Conservation (phyloP, 352 stramenopile species). For the Globisporangium recalcitrans region DNA sequence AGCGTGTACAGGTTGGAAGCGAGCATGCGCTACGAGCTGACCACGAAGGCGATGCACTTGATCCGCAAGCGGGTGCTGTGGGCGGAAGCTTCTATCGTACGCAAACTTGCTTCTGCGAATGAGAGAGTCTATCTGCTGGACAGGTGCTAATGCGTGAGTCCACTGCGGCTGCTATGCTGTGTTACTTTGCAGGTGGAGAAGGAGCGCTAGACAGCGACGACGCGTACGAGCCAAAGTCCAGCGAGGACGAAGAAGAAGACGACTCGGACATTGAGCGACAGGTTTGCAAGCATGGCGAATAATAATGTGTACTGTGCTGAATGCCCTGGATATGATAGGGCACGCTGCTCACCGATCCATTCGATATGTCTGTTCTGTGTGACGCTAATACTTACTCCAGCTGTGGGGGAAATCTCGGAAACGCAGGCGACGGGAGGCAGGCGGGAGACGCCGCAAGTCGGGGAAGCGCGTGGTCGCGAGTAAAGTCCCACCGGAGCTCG, state of each 20-base stretch:
- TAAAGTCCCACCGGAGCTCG: constrained; percentile 75
- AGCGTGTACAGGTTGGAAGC: background rate
- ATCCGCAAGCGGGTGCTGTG: background rate
- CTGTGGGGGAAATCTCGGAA: constrained; percentile 75
- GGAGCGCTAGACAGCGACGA: constrained; percentile 44
- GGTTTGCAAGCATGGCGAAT: constrained; percentile 10
- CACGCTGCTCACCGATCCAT: background rate
- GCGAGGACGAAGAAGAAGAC: constrained; percentile 69
- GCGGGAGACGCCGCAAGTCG: constrained; percentile 25
- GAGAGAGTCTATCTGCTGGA: background rate
- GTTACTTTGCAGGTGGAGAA: constrained; percentile 12
- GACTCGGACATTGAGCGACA: constrained; percentile 82
- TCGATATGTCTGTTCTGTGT: background rate
- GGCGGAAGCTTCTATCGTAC: constrained; percentile 8
- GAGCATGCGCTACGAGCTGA: background rate
- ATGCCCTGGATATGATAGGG: background rate
- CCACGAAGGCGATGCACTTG: background rate
- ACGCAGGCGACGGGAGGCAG: constrained; percentile 30
- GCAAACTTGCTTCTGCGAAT: background rate
- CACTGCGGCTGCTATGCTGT: background rate
- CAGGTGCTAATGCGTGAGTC: background rate
- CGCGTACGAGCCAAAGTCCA: constrained; percentile 53
- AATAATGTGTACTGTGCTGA: too few species aligned
- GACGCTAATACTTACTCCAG: constrained; percentile 18
- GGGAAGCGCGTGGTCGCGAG: constrained; percentile 62